Percentiles rank a stretch among this genome's conserved stretches.
These are phyloP conservation scores for Brettanomyces nanus DNA, from an alignment of 805 yeast genomes.

Conservation along the genomic window DNA sequence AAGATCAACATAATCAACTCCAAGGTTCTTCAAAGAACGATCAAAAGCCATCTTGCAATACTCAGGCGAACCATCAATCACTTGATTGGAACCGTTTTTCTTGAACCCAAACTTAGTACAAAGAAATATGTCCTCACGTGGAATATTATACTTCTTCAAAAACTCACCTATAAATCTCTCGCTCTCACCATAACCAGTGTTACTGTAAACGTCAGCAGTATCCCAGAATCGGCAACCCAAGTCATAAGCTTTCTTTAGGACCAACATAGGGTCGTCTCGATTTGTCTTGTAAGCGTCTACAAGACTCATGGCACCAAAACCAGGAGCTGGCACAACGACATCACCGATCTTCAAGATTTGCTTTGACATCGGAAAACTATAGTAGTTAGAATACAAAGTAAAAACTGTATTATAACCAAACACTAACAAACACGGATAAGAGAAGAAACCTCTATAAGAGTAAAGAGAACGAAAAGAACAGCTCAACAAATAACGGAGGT, in stretches of 20 bases:
- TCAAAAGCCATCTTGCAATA: neutral
- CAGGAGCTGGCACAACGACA: neutral
- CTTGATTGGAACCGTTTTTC: too few species aligned
- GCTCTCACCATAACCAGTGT: conserved; percentile 13
- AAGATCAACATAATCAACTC: conserved; percentile 42
- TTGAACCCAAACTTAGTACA: conserved; percentile 14
- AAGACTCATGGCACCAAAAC: neutral
- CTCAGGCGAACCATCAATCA: conserved; percentile 28
- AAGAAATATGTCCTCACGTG: conserved; percentile 23
- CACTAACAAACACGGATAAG: too few species aligned
- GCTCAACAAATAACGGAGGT: too few species aligned
- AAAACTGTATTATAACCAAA: too few species aligned
- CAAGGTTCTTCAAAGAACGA: conserved; percentile 29
- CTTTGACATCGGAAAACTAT: too few species aligned
- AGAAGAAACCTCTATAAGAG: too few species aligned
- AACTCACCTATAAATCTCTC: conserved; percentile 22
- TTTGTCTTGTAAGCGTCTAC: neutral
- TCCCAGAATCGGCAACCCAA: conserved; percentile 36
- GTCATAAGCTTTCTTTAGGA: conserved; percentile 28
- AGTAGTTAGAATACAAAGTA: too few species aligned
- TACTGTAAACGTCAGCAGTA: conserved; percentile 30
- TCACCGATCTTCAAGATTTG: neutral
- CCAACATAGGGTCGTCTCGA: neutral
- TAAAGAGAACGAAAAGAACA: too few species aligned
- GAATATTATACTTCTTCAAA: conserved; percentile 21